These are phyloP conservation scores for Fonsecaea nubica DNA, from an alignment of 2,329 filamentous ascomycete genomes.

Conservation along the genomic window DNA sequence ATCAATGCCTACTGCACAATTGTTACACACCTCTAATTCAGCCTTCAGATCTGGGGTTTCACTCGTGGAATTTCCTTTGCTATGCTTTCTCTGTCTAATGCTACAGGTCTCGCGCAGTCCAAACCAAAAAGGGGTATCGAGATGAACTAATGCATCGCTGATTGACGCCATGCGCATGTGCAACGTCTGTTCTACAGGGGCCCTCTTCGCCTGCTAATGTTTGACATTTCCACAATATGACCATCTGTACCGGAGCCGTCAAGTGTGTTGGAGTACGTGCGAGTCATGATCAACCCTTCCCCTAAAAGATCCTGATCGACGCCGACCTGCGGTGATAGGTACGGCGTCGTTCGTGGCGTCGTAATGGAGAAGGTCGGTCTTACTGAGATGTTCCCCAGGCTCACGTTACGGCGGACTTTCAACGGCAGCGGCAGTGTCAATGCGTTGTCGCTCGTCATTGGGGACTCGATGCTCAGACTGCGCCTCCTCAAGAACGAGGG, in stretches of 20 bases:
- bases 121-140: conserved; percentile 26
- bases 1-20: not conserved
- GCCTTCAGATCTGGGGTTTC: not conserved
- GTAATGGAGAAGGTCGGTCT: conserved; percentile 23
- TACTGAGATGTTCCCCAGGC: conserved; percentile 30
- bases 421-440: conserved; percentile 9
- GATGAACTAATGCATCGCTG: conserved; percentile 2
- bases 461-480: conserved; percentile 34
- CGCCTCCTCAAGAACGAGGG: conserved; percentile 31
- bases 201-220: conserved; percentile 1
- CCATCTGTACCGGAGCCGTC: not conserved
- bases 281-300: conserved; percentile 31
- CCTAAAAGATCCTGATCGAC: conserved; percentile 25
- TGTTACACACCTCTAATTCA: conserved; percentile 11
- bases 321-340: conserved; percentile 28
- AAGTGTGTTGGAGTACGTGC: conserved; percentile 11
- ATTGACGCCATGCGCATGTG: conserved; percentile 4
- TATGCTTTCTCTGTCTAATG: conserved; percentile 18
- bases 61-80: conserved; percentile 4
- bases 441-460: conserved; percentile 17
- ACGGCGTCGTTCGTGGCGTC: conserved; percentile 28
- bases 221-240: not conserved
- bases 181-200: not conserved
- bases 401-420: conserved; percentile 34
- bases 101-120: conserved; percentile 16